Evolutionary conservation across 129 eudicot genomes (phyloP), one percentile per base, ranked within the genome.

Genomic region (Flaveria trinervia): DNA sequence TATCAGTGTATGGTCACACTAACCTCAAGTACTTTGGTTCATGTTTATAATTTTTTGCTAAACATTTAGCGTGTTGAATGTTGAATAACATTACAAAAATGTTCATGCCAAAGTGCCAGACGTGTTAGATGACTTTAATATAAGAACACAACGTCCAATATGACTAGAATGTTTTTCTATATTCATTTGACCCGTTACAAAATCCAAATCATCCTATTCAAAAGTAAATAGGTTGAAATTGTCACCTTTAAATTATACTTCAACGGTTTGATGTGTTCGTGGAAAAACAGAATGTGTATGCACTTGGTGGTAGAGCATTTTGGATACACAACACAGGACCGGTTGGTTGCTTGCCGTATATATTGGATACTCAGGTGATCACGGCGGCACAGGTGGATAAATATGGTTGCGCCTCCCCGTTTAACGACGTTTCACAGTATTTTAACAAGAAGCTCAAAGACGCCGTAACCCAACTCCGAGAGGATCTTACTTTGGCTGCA

Each of bases 311-410:
- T 41, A 84, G 96, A 57, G 72, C 91, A 54, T 88, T 90, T 61
- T 88, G 88, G 93, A 80, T 90, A 72, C 96, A 90, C 83, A 88
- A 91, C 86, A 91, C 97, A 0, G 97, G 97, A 22, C 97, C 97
- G 1, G 77, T 86, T 41, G 97, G 97, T 57, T 91, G 97, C 79
- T 82, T 88, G 20, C 84, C 94, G 3, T 88, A 91, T 57, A 81
- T 86, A 17, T 52, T 91, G 90, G 92, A 84, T 74, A 51, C 79
- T 17, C 75, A 67, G 20, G 71, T 65, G 44, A 79, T 86, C 55
- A 64, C 85, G 14, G 83, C 85, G 9, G 84, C 86, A n/a, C 88
- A 84, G 68, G 65, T 88, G 41, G 97, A 91, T 64, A 71, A 79
- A 72, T n/a, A 49, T 60, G 97, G 97, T 2, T 91, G 97, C 60